These are phyloP conservation scores for Ophiostoma perfectum DNA, from an alignment of 2,329 filamentous ascomycete species.

Conservation along the genomic window DNA sequence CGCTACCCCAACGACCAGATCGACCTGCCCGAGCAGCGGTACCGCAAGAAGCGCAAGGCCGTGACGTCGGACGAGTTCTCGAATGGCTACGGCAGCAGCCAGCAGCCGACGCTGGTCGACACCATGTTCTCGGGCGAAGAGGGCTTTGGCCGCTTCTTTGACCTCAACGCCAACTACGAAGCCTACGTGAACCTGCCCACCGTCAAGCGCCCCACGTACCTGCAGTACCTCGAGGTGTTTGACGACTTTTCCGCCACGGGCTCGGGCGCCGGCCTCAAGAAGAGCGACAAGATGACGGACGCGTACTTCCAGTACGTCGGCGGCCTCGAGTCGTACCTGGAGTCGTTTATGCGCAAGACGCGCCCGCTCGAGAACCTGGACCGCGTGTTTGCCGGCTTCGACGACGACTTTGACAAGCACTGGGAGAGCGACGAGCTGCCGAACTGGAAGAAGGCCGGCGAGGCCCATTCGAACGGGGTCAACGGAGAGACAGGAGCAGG, in stretches of 20 bases:
- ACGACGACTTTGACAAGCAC: slow-evolving; percentile 73
- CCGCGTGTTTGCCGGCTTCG: slow-evolving; percentile 68
- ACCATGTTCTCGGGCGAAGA: slow-evolving; percentile 95
- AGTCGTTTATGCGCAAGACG: slow-evolving; percentile 78
- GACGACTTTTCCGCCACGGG: slow-evolving; percentile 76
- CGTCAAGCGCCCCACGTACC: slow-evolving; percentile 77
- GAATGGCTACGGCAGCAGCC: background rate
- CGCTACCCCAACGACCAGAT: slow-evolving; percentile 91
- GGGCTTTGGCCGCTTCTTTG: slow-evolving; percentile 85
- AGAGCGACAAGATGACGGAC: slow-evolving; percentile 81
- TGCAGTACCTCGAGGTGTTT: slow-evolving; percentile 89
- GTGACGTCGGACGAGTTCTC: background rate
- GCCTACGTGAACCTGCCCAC: slow-evolving; percentile 83
- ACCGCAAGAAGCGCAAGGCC: slow-evolving; percentile 62
- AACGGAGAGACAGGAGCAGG: background rate
- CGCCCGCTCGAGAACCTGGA: slow-evolving; percentile 81
- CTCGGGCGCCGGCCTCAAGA: slow-evolving; percentile 53
- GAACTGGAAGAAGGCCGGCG: slow-evolving; percentile 55
- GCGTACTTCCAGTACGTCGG: slow-evolving; percentile 87
- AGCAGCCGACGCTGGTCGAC: slow-evolving; percentile 63
- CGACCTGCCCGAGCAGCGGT: slow-evolving; percentile 89
- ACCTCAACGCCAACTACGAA: slow-evolving; percentile 78
- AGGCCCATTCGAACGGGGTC: slow-evolving; percentile 23
- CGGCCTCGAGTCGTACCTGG: slow-evolving; percentile 73
- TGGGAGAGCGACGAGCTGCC: slow-evolving; percentile 77